A percentile compares a stretch with the other conserved stretches of the same genome.
phyloP scores from a whole-genome alignment of 441 rosid species.

The Kokia cookei region DNA sequence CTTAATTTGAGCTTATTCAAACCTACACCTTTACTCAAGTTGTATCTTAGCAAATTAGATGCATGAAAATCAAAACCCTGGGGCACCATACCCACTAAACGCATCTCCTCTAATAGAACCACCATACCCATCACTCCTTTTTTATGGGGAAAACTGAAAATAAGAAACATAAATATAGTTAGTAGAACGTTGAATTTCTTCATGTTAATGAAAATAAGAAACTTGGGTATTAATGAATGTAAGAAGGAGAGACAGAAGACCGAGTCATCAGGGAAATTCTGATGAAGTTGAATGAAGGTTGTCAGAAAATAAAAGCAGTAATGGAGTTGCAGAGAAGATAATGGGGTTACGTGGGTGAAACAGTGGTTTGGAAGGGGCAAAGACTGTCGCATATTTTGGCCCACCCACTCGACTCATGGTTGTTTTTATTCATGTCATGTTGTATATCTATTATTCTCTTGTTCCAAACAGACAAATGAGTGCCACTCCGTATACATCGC shows the following conservation, averaged over 20 bases:
- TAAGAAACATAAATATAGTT: no score
- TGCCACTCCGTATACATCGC: background rate
- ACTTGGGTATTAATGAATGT: background rate
- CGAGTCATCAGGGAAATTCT: background rate
- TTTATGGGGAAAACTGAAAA: no score
- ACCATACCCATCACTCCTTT: no score
- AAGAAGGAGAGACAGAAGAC: constrained; percentile 1
- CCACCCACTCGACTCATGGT: background rate
- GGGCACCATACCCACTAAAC: no score
- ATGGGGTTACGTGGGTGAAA: background rate
- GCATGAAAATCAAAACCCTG: no score
- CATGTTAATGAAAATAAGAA: no score
- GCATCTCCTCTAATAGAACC: no score
- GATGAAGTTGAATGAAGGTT: background rate
- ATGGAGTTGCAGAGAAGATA: background rate
- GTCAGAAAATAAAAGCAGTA: background rate
- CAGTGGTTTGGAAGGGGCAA: background rate
- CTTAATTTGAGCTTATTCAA: no score
- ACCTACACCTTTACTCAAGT: no score
- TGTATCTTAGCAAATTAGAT: no score
- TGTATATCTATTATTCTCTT: background rate
- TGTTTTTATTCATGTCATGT: background rate
- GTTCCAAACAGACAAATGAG: background rate
- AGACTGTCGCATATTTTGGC: background rate
- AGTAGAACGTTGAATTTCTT: no score